Evolutionary conservation across 2,329 filamentous ascomycete genomes (phyloP).

Genomic region (Colletotrichum liriopes): DNA sequence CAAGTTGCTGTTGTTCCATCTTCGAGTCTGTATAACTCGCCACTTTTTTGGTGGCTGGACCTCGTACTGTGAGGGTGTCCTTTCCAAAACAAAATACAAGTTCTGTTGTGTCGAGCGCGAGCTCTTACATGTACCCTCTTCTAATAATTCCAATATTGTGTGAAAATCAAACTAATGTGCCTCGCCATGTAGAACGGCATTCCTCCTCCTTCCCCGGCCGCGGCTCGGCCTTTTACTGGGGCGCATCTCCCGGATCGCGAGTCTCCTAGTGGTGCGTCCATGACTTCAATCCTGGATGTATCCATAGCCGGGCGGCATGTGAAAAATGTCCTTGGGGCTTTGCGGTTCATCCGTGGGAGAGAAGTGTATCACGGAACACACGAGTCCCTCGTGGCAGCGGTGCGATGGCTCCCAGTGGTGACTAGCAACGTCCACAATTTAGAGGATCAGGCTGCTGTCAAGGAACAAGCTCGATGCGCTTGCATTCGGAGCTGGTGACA

Average conservation of each 20-base stretch:
- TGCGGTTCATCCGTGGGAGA: conserved; percentile 26
- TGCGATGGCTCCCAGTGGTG: conserved; percentile 11
- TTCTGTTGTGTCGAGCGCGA: conserved; percentile 26
- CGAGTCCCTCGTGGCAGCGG: conserved; percentile 24
- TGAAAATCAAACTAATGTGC: conserved; percentile 13
- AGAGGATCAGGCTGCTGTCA: conserved; percentile 23
- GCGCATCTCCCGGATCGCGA: conserved; percentile 27
- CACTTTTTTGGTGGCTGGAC: not conserved
- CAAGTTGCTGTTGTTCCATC: conserved; percentile 15
- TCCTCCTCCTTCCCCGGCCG: conserved; percentile 6
- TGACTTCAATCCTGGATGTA: conserved; percentile 27
- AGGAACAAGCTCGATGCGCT: conserved; percentile 28
- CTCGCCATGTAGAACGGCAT: conserved; percentile 4
- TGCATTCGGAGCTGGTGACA: conserved; percentile 30
- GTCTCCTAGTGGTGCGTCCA: conserved; percentile 25
- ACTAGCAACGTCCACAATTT: conserved; percentile 26
- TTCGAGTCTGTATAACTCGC: conserved; percentile 21
- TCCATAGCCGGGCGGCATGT: conserved; percentile 27
- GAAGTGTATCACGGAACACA: conserved; percentile 26
- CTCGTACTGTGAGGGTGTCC: conserved; percentile 19
- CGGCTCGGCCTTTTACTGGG: conserved; percentile 38
- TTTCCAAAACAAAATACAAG: conserved; percentile 24
- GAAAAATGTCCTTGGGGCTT: conserved; percentile 19
- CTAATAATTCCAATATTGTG: not conserved
- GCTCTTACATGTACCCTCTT: conserved; percentile 24